Evolutionary conservation across 257 asterid species (phyloP).

Genomic region (Ballota nigra): DNA sequence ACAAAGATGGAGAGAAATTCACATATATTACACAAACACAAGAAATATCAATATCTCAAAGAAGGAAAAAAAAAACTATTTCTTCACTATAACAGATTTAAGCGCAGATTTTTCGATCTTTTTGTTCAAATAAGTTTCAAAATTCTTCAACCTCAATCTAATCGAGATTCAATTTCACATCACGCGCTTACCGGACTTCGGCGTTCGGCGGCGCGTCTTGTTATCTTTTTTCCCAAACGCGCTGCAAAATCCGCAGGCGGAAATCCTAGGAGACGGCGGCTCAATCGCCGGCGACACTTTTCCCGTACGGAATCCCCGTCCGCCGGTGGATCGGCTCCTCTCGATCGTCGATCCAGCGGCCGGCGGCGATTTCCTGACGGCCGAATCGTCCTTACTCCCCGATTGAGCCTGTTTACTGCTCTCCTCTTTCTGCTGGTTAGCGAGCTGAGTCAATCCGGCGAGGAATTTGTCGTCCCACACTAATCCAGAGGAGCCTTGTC

Average conservation of each 20-base stretch:
- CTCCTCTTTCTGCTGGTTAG: slow-evolving; percentile 30
- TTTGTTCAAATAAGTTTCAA: slow-evolving; percentile 15
- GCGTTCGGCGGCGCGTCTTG: slow-evolving; percentile 48
- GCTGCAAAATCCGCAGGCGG: slow-evolving; percentile 46
- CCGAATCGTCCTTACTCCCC: slow-evolving; percentile 27
- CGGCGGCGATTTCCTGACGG: slow-evolving; percentile 19
- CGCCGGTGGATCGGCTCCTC: slow-evolving; percentile 53
- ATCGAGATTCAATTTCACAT: slow-evolving; percentile 24
- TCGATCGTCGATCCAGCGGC: slow-evolving; percentile 26
- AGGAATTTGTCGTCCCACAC: slow-evolving; percentile 81
- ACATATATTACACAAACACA: slow-evolving; percentile 16
- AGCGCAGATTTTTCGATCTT: slow-evolving; percentile 7
- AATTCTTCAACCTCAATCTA: slow-evolving; percentile 19
- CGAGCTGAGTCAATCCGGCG: slow-evolving; percentile 40
- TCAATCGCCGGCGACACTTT: slow-evolving; percentile 44
- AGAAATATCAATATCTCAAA: not conserved
- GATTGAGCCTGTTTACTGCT: slow-evolving; percentile 19
- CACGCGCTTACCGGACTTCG: slow-evolving; percentile 43
- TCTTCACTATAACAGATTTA: slow-evolving; percentile 14
- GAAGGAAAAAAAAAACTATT: not conserved
- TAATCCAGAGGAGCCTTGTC: slow-evolving; percentile 91
- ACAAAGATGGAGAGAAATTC: too few species aligned
- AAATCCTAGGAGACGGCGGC: slow-evolving; percentile 54
- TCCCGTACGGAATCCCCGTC: slow-evolving; percentile 42
- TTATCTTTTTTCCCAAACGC: slow-evolving; percentile 33